Conservation (phyloP, 2,329 filamentous ascomycete species). For the Penicillium sp. region DNA sequence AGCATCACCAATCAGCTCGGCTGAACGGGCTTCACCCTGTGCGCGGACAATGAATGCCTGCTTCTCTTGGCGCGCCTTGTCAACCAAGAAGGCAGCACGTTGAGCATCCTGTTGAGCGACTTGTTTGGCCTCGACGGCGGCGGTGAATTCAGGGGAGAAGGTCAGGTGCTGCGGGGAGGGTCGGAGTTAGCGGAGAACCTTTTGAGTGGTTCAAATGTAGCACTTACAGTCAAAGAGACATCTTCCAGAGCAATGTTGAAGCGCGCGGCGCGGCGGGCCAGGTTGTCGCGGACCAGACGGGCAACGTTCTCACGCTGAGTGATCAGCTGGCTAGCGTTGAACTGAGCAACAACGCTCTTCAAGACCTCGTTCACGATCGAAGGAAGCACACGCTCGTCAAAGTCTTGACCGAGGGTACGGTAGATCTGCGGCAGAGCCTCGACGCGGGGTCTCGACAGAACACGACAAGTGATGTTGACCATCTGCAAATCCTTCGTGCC, state of each 20-base stretch:
- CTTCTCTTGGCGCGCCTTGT: slow-evolving; percentile 99
- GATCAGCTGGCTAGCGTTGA: slow-evolving; percentile 97
- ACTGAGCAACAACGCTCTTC: slow-evolving; percentile 97
- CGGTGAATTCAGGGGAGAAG: slow-evolving; percentile 66
- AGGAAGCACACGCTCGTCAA: slow-evolving; percentile 92
- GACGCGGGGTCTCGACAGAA: slow-evolving; percentile 84
- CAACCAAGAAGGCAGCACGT: slow-evolving; percentile 92
- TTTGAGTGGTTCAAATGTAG: not conserved
- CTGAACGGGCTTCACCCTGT: slow-evolving; percentile 97
- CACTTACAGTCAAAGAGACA: slow-evolving; percentile 83
- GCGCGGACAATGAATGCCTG: slow-evolving; percentile 97
- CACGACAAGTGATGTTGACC: slow-evolving; percentile 99
- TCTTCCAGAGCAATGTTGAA: slow-evolving; percentile 98
- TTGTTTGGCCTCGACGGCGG: slow-evolving; percentile 65
- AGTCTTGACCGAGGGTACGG: slow-evolving; percentile 88
- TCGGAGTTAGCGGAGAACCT: slow-evolving; percentile 5
- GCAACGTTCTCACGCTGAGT: slow-evolving; percentile 98
- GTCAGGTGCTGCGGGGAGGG: slow-evolving; percentile 53
- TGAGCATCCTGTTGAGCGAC: slow-evolving; percentile 87
- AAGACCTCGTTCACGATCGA: slow-evolving; percentile 98
- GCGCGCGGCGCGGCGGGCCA: slow-evolving; percentile 81
- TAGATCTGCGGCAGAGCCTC: slow-evolving; percentile 94
- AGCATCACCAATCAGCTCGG: slow-evolving; percentile 94
- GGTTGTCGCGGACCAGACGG: slow-evolving; percentile 83
- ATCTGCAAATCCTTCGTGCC: slow-evolving; percentile 99